A percentile compares a stretch with the other conserved stretches of the same genome.
Evolutionary conservation across 495 filamentous ascomycete species (phyloP).

Genomic region (Neohortaea acidophila): DNA sequence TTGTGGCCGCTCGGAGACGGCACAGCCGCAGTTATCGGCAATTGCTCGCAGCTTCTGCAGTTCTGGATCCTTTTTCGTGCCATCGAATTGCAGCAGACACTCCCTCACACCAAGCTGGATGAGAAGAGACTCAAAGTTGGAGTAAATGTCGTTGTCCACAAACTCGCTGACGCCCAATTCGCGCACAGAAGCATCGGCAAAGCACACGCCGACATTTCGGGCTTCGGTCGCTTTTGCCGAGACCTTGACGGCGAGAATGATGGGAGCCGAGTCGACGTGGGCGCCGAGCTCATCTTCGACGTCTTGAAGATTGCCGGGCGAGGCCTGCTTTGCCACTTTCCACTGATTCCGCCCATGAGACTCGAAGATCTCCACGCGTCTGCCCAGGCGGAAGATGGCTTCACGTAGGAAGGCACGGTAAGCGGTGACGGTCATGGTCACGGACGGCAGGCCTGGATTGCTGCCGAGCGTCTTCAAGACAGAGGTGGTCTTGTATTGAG

Average conservation of each 20-base stretch:
- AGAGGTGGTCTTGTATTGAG: constrained; percentile 93
- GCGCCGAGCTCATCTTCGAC: constrained; percentile 91
- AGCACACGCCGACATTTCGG: constrained; percentile 83
- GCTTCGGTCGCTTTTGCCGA: constrained; percentile 72
- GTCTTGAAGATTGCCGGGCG: constrained; percentile 90
- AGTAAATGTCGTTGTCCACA: constrained; percentile 93
- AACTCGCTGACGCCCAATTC: constrained; percentile 97
- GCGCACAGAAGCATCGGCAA: constrained; percentile 91
- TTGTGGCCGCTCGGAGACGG: constrained; percentile 59
- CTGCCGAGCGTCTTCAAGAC: constrained; percentile 79
- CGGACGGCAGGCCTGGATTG: constrained; percentile 71
- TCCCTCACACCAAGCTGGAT: constrained; percentile 95
- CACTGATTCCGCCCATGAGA: constrained; percentile 65
- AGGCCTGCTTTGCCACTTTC: constrained; percentile 72
- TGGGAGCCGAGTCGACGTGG: constrained; percentile 74
- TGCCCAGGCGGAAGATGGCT: constrained; percentile 78
- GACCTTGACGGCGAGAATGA: constrained; percentile 89
- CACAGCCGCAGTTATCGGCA: constrained; percentile 80
- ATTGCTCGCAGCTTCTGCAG: constrained; percentile 74
- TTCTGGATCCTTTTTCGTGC: constrained; percentile 71
- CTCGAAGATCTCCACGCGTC: constrained; percentile 80
- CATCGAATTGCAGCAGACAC: constrained; percentile 65
- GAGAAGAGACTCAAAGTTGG: constrained; percentile 89
- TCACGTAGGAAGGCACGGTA: constrained; percentile 93
- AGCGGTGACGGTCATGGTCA: constrained; percentile 84